Evolutionary conservation across 768 basidiomycete species (phyloP), one percentile per base, ranked within the genome.

Genomic region (Rhodosporidiobolus odoratus): DNA sequence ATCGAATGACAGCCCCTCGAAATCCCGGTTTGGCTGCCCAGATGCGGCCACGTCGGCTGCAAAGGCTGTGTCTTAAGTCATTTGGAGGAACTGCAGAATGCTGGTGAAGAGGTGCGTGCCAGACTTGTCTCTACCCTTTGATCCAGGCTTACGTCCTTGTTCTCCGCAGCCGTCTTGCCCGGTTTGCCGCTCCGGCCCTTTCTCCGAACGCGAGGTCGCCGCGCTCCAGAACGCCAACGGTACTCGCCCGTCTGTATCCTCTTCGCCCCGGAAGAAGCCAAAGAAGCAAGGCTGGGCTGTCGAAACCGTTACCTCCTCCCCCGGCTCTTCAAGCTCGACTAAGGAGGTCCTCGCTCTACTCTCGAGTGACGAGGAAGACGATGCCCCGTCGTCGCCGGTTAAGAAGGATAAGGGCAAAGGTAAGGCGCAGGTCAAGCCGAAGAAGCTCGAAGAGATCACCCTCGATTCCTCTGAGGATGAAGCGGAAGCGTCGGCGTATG

Each of bases 31-130:
- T 83, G 91, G 58, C 82, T 92, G 23, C 89, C 90, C 4, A 80
- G 82, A 17, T 93, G 90, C 79, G 83, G 89, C 81, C 92, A 93
- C 76, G 84, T 84, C 76, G 89, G 91, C 68, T 98, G 94, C 79
- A 95, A 91, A 79, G 91, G 92, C 72, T 98, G 94, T 76, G 89
- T 94, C 32, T 79, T 90, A 25, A 84, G 86, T 16, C 88, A 86
- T 75, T 83, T 96, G 35, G 84, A 85, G 27, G 83, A 83, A 16
- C 87, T 88, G 73, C 84, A 87, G 62, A 87, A 89, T 75, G 86
- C 85, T 69, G 86, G 83, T 6, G 87, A 91, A 76, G 83, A 86
- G 57, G 84, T 87, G 34, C 27, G 67, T 56, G 25, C 5, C 12
- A 3, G n/a, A 30, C 25, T 4, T 2, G 32, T 37, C 13, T 12